Conservation (phyloP, 73 alveolate species). For the Paraurostyla sp. region DNA sequence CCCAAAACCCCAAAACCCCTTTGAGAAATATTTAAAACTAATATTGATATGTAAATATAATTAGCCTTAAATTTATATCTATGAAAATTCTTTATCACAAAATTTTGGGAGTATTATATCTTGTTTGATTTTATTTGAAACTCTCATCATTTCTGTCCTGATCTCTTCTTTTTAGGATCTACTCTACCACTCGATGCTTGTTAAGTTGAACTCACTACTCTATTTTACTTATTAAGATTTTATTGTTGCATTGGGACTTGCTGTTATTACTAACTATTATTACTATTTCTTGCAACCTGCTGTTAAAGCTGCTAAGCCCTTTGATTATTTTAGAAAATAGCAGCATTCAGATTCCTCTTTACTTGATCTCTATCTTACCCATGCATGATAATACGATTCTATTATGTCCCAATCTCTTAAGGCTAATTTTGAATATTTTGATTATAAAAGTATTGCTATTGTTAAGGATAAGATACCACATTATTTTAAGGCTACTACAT, state of each 20-base stretch:
- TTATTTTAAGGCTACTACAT: background rate
- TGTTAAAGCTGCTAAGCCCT: background rate
- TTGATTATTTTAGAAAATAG: background rate
- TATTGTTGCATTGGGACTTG: too few relatives aligned
- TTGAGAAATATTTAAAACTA: background rate
- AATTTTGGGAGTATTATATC: background rate
- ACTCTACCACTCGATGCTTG: background rate
- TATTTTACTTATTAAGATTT: background rate
- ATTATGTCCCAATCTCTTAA: background rate
- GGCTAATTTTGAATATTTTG: background rate
- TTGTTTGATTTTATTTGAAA: too few relatives aligned
- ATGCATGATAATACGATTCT: constrained; percentile 37
- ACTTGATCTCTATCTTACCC: constrained; percentile 18
- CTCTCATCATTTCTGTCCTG: background rate
- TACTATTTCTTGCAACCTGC: background rate
- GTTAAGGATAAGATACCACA: background rate
- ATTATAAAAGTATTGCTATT: background rate
- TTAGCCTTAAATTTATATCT: background rate
- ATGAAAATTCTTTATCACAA: background rate
- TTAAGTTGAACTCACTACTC: background rate
- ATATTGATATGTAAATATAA: background rate
- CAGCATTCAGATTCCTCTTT: constrained; percentile 34
- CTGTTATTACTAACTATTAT: background rate
- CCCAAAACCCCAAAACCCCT: constrained; percentile 54
- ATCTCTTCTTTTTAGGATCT: background rate